Base-by-base conservation (phyloP, 1,284 basidiomycete species). In the Boletus mariae region DNA sequence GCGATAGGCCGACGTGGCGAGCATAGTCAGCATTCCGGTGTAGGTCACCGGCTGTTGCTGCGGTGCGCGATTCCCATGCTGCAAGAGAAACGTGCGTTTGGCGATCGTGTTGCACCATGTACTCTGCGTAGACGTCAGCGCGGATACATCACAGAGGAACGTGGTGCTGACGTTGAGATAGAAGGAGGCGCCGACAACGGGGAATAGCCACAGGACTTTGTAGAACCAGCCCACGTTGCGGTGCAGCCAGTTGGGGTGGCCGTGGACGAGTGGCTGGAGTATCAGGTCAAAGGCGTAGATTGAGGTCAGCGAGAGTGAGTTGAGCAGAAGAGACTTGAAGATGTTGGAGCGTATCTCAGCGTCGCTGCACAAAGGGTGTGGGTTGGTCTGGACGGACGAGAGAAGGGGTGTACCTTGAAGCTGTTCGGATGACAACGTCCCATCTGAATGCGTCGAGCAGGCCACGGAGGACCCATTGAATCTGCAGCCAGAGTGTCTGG, bases 1-100 rank as follows among this genome's bases (percentile, higher is more conserved):
- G 15, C 90, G 80, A 61, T 92, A 92, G 5, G 86, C 86, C 8
- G 87, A 88, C 9, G 85, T 85, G 8, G 89, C 87, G 43, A 90
- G 76, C 47, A 82, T 78, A 29, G 80, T 87, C 52, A 92, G 73
- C 70, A 90, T 76, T 11, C 86, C 86, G 7, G 76, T 80, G 64
- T 90, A 91, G 0, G 84, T 83, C 34, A 75, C 68, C 15, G 80
- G 71, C 57, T 73, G 79, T 47, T 72, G 74, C 15, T 65, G 74
- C 38, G 69, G 71, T 13, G 79, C 74, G 49, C 79, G 79, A 31
- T 75, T 75, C 13, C 87, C 88, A 58, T 88, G 80, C 57, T 83
- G 83, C 9, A 90, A 73, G 5, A 76, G 69, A 64, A 83, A 90
- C 7, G 82, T 79, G 52, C 87, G 80, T 61, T 84, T 84, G 32